A percentile compares a stretch with the other conserved stretches of the same genome.
Conservation (phyloP, 441 rosid species). For the Rhodomyrtus psidioides region DNA sequence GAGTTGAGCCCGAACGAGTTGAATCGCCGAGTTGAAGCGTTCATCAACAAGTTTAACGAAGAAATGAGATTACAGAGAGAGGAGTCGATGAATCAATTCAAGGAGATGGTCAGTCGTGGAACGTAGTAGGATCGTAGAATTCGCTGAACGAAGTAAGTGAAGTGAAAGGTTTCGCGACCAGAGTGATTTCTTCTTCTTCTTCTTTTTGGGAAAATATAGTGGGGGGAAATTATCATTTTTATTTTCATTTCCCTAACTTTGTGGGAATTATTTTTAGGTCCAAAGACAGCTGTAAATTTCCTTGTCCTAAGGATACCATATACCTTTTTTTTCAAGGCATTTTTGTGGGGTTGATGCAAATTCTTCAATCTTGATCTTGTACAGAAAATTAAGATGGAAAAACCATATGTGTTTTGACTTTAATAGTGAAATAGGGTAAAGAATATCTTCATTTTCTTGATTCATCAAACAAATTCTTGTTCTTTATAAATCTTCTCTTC, state of each 20-base stretch:
- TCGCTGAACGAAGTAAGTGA: not conserved
- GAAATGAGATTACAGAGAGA: conserved; percentile 8
- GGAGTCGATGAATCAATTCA: not conserved
- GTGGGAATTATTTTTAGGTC: not conserved
- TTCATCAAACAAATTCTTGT: not conserved
- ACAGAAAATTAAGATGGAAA: not conserved
- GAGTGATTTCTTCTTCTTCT: too few species aligned
- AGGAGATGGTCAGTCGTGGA: not conserved
- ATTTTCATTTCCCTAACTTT: not conserved
- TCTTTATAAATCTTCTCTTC: not conserved
- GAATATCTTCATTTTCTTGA: not conserved
- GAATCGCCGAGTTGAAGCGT: conserved; percentile 5
- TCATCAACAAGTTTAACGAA: conserved; percentile 7
- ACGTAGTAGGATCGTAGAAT: not conserved
- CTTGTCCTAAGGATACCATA: not conserved
- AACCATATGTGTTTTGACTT: not conserved
- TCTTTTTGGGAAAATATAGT: not conserved
- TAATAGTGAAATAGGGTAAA: not conserved
- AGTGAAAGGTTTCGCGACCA: not conserved
- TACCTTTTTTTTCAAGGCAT: not conserved
- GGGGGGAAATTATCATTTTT: not conserved
- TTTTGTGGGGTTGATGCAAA: not conserved
- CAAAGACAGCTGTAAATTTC: not conserved
- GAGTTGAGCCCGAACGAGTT: not conserved
- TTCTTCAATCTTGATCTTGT: too few species aligned